phyloP scores from a whole-genome alignment of 2,329 filamentous ascomycete species.

The Verticillium dahliae region DNA sequence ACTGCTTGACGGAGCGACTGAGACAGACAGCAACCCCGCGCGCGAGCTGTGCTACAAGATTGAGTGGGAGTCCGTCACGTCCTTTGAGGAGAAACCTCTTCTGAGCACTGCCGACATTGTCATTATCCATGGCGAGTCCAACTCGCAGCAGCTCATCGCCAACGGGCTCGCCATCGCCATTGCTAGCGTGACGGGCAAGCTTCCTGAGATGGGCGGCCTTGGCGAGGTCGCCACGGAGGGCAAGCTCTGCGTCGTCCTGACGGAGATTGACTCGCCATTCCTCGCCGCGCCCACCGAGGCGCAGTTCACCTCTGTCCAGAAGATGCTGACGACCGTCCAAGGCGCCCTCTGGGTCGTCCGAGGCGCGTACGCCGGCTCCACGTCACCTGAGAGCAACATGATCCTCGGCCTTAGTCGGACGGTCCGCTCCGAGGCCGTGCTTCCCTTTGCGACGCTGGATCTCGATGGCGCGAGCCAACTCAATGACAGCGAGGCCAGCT shows the following conservation, averaged over 20 bases:
- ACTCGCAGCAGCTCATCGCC: slow-evolving; percentile 10
- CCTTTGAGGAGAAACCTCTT: slow-evolving; percentile 5
- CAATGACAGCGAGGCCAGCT: slow-evolving; percentile 18
- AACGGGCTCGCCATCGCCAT: slow-evolving; percentile 8
- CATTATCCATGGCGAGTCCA: slow-evolving; percentile 12
- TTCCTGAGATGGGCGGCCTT: slow-evolving; percentile 13
- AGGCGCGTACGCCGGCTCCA: slow-evolving; percentile 28
- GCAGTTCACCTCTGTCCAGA: slow-evolving; percentile 30
- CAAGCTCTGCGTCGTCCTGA: slow-evolving; percentile 30
- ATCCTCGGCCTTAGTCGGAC: slow-evolving; percentile 36
- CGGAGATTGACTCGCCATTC: slow-evolving; percentile 36
- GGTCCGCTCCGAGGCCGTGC: slow-evolving; percentile 38
- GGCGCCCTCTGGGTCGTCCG: slow-evolving; percentile 33
- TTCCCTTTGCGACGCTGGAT: slow-evolving; percentile 37
- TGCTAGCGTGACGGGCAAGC: slow-evolving; percentile 9
- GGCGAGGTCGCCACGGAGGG: slow-evolving; percentile 15
- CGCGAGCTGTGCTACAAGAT: slow-evolving; percentile 17
- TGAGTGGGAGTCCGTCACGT: slow-evolving; percentile 13
- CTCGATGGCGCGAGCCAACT: slow-evolving; percentile 29
- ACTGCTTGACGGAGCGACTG: slow-evolving; percentile 12
- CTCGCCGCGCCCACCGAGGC: slow-evolving; percentile 29
- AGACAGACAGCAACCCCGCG: slow-evolving; percentile 7
- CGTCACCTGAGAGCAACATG: slow-evolving; percentile 34
- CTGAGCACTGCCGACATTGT: slow-evolving; percentile 9
- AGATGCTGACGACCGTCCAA: slow-evolving; percentile 24